Percentiles rank a stretch among this genome's conserved stretches.
These are phyloP conservation scores for Cadophora sp. DNA, from an alignment of 2,329 filamentous ascomycete genomes.

Conservation along the genomic window DNA sequence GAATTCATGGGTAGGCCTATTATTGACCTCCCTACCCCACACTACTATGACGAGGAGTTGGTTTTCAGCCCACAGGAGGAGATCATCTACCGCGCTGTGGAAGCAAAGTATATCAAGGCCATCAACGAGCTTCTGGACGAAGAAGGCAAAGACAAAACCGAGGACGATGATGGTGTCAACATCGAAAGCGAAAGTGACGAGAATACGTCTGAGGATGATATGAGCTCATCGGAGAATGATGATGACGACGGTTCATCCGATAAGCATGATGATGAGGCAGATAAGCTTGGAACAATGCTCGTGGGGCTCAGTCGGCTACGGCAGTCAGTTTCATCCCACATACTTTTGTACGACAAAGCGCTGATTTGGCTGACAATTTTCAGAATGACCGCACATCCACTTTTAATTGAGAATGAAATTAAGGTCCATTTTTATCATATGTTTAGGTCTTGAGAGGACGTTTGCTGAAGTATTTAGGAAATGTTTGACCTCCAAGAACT, in stretches of 20 bases:
- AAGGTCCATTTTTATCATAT: slow-evolving; percentile 6
- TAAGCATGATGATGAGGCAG: background rate
- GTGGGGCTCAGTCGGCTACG: background rate
- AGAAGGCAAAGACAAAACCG: background rate
- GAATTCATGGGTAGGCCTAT: slow-evolving; percentile 10
- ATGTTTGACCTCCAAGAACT: background rate
- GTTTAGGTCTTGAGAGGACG: background rate
- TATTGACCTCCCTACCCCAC: background rate
- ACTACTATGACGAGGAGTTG: background rate
- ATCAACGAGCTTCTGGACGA: background rate
- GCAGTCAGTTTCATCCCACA: background rate
- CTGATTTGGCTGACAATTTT: background rate
- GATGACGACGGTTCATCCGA: background rate
- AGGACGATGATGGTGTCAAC: background rate
- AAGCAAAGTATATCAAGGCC: background rate
- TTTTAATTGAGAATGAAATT: slow-evolving; percentile 16
- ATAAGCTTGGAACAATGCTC: background rate
- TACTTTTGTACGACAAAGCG: background rate
- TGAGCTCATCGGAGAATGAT: background rate
- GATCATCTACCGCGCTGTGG: slow-evolving; percentile 9
- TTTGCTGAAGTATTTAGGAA: background rate
- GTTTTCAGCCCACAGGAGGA: background rate
- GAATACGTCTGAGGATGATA: background rate
- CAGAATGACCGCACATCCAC: slow-evolving; percentile 20
- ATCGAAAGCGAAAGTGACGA: background rate